Evolutionary conservation across 176 grass and related monocot species (phyloP), one percentile per base, ranked within the genome.

Genomic region (Bolboschoenus planiculmis): DNA sequence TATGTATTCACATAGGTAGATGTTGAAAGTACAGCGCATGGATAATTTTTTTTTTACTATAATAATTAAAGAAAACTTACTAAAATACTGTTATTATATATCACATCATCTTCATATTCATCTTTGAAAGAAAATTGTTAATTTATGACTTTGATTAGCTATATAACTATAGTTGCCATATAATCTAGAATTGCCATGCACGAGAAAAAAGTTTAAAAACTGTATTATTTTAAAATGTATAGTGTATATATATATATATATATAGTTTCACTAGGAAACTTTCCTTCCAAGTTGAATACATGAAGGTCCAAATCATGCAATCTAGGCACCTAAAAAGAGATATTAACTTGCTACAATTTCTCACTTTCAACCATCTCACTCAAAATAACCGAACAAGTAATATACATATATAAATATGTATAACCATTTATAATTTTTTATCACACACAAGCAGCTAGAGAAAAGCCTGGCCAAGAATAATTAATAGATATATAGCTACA

Each of bases 301-400:
- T 20, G 31, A 42, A 70, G 20, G 30, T 80, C 27, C 1, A 80
- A 80, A 80, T 57, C 26, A 60, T 80, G 78, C 56, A 80, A n/a
- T 36, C 36, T 57, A 40, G 48, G 54, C 4, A 34, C 51, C 77
- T 78, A 39, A 54, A 78, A 55, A 14, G 26, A 46, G 75, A 56
- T 78, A 31, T 78, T 78, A n/a, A 20, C 75, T 50, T 78, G 75
- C 75, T 55, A 18, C 47, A 56, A 23, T 2, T 36, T 80, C 78
- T 71, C 33, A 60, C 18, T 60, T 80, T 37, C 54, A 80, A 79
- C 75, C 48, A 42, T 80, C 31, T 57, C 74, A 78, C 24, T 47
- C 42, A 30, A 78, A 55, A 31, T 30, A 78, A 15, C 74, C 10
- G 43, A 78, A 51, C 6, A 24, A 18, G 23, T 29, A 78, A 59